Evolutionary conservation across 768 basidiomycete genomes (phyloP).

Genomic region (Leccinellum albellum): DNA sequence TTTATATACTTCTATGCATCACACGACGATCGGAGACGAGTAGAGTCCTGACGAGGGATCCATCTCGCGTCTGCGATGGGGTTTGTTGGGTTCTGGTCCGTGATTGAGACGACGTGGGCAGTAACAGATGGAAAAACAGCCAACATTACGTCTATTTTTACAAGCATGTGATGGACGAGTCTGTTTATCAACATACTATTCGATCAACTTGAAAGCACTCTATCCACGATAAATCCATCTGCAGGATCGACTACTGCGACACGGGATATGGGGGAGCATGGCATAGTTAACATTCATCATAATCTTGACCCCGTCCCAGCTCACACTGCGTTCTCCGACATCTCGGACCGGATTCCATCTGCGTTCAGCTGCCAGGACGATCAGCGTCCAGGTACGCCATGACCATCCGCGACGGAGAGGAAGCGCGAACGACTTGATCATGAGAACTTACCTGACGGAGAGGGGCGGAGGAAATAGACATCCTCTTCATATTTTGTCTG

Average conservation of each 20-base stretch:
- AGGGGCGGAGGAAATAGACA: not conserved
- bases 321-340: not conserved
- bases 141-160: not conserved
- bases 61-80: not conserved
- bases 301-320: not conserved
- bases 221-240: not conserved
- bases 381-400: not conserved
- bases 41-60: not conserved
- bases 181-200: not conserved
- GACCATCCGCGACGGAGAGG: not conserved
- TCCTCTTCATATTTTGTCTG: not conserved
- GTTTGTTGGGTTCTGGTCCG: not conserved
- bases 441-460: not conserved
- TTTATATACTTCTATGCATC: no score
- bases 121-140: not conserved
- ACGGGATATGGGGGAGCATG: not conserved
- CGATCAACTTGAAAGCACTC: not conserved
- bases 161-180: not conserved
- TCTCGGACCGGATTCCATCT: not conserved
- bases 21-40: no score
- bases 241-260: not conserved
- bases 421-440: not conserved
- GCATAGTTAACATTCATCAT: not conserved
- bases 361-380: not conserved
- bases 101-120: no score